phyloP scores from a whole-genome alignment of 2,329 filamentous ascomycete genomes.

The Laburnicola sp. region DNA sequence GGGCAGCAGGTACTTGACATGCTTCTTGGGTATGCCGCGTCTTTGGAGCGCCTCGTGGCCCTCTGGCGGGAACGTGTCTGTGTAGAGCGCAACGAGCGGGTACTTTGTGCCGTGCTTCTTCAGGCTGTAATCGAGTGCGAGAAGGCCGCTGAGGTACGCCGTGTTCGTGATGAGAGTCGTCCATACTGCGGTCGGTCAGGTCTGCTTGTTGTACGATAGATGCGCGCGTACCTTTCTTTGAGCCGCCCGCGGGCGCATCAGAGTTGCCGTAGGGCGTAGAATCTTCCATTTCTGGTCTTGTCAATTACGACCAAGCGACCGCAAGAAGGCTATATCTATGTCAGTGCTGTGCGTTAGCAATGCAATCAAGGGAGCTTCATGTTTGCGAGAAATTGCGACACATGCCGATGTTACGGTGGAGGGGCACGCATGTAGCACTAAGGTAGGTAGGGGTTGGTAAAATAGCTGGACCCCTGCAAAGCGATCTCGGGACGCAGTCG shows the following conservation, averaged over 20 bases:
- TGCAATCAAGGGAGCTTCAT: background rate
- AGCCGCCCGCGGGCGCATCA: constrained; percentile 28
- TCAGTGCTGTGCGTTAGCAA: constrained; percentile 3
- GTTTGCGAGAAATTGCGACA: background rate
- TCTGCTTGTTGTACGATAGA: background rate
- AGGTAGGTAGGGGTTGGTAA: background rate
- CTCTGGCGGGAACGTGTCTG: constrained; percentile 69
- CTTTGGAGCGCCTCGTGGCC: constrained; percentile 70
- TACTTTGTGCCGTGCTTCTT: constrained; percentile 67
- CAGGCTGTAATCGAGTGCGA: constrained; percentile 79
- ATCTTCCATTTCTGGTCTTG: background rate
- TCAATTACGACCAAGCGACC: background rate
- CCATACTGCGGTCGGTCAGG: constrained; percentile 66
- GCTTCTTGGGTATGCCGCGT: constrained; percentile 70
- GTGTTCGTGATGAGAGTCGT: constrained; percentile 85
- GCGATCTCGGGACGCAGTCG: constrained; percentile 33
- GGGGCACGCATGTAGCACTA: constrained; percentile 3
- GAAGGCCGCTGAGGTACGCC: constrained; percentile 76
- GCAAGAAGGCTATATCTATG: background rate
- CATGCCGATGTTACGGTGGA: background rate
- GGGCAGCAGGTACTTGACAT: constrained; percentile 73
- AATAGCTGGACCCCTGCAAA: background rate
- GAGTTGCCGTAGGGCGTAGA: constrained; percentile 18
- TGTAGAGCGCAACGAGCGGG: constrained; percentile 81
- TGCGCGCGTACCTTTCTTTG: constrained; percentile 43